A percentile compares a stretch with the other conserved stretches of the same genome.
phyloP scores from a whole-genome alignment of 257 asterid species.

The Fraxinus quadrangulata region DNA sequence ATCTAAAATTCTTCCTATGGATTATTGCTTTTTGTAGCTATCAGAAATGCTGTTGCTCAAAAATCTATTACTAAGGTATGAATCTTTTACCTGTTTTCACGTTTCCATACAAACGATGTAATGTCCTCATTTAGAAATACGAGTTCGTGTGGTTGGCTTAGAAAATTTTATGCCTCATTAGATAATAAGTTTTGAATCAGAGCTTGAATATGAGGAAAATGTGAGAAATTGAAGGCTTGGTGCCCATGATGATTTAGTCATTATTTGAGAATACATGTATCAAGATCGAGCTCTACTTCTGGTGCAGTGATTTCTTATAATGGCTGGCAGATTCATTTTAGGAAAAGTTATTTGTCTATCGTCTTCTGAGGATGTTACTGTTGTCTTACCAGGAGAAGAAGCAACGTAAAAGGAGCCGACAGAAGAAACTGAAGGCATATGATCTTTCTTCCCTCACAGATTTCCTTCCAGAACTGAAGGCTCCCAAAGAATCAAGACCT shows the following conservation, averaged over 20 bases:
- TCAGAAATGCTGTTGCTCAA: constrained; percentile 52
- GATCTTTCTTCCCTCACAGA: constrained; percentile 69
- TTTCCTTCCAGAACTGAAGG: constrained; percentile 63
- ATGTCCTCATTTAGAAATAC: not conserved
- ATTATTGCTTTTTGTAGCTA: constrained; percentile 46
- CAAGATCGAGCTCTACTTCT: not conserved
- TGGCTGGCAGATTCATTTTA: not conserved
- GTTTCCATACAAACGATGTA: not conserved
- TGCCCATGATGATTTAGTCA: not conserved
- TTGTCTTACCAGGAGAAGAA: constrained; percentile 48
- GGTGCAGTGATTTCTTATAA: not conserved
- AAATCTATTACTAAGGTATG: constrained; percentile 66
- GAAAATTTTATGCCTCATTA: not conserved
- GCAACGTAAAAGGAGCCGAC: constrained; percentile 47
- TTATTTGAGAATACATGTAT: not conserved
- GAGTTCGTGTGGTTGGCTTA: not conserved
- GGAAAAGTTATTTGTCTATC: not conserved
- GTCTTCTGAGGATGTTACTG: constrained; percentile 12
- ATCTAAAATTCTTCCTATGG: constrained; percentile 1
- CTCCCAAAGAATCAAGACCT: constrained; percentile 39
- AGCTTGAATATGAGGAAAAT: not conserved
- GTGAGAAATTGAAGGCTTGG: not conserved
- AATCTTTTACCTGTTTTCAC: not conserved
- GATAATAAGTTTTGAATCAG: not conserved
- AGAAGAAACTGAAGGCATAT: constrained; percentile 68